phyloP scores from a whole-genome alignment of 2,329 filamentous ascomycete genomes.

The Leptodontidium sp. region DNA sequence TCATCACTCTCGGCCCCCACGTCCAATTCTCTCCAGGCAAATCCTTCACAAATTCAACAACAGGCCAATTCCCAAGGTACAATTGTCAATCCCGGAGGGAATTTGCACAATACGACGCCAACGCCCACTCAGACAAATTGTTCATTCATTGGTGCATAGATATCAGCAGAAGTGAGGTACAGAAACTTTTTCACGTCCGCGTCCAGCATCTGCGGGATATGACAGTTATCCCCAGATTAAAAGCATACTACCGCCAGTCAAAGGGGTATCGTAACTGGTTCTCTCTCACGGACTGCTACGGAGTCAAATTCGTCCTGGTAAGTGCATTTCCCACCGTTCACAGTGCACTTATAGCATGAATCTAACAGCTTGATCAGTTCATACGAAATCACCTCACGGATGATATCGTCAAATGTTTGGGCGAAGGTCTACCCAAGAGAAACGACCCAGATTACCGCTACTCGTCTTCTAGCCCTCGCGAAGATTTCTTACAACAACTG shows the following conservation, averaged over 20 bases:
- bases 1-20: neutral
- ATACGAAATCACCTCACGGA: neutral
- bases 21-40: neutral
- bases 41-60: neutral
- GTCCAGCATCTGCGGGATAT: neutral
- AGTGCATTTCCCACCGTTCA: neutral
- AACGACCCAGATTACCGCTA: neutral
- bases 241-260: neutral
- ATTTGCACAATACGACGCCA: neutral
- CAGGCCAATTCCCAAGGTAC: neutral
- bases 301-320: neutral
- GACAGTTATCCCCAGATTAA: neutral
- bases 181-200: neutral
- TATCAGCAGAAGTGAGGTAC: neutral
- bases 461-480: neutral
- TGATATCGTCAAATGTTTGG: neutral
- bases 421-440: neutral
- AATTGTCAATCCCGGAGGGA: neutral
- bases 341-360: neutral
- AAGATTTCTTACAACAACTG: neutral
- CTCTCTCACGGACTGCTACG: neutral
- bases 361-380: neutral
- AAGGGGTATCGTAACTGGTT: neutral
- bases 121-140: neutral
- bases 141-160: neutral